phyloP scores from a whole-genome alignment of 176 grass and related monocot genomes.

The Aegilops longissima region DNA sequence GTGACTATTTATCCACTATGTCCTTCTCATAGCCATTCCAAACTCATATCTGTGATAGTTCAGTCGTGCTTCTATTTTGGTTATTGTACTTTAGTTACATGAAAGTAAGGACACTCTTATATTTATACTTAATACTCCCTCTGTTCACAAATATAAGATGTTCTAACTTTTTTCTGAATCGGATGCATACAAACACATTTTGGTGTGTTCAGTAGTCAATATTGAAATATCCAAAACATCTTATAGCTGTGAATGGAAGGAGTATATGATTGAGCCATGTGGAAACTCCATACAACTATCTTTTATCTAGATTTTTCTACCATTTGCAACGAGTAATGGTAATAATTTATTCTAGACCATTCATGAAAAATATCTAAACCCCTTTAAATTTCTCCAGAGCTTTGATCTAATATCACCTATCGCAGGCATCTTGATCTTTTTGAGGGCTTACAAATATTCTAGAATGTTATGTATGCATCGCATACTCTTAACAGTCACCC shows the following conservation, averaged over 20 bases:
- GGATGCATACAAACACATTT: too few species aligned
- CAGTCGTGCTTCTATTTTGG: neutral
- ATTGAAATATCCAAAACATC: too few species aligned
- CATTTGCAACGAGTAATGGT: neutral
- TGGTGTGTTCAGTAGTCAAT: too few species aligned
- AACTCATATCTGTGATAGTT: neutral
- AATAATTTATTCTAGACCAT: neutral
- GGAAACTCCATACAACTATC: neutral
- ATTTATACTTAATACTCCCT: neutral
- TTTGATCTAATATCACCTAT: neutral
- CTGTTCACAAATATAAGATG: too few species aligned
- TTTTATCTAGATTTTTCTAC: neutral
- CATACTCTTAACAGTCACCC: neutral
- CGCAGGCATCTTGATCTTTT: neutral
- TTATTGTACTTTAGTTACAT: neutral
- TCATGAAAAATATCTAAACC: constrained; percentile 5
- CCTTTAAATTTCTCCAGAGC: neutral
- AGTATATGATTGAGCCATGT: neutral
- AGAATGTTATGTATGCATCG: neutral
- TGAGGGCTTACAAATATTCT: neutral
- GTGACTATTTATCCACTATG: neutral
- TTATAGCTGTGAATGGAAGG: too few species aligned
- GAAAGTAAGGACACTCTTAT: neutral
- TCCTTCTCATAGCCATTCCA: neutral
- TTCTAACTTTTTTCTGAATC: too few species aligned